Evolutionary conservation across 139 green algal genomes (phyloP), one percentile per base, ranked within the genome.

Genomic region (Tetraselmis chui): DNA sequence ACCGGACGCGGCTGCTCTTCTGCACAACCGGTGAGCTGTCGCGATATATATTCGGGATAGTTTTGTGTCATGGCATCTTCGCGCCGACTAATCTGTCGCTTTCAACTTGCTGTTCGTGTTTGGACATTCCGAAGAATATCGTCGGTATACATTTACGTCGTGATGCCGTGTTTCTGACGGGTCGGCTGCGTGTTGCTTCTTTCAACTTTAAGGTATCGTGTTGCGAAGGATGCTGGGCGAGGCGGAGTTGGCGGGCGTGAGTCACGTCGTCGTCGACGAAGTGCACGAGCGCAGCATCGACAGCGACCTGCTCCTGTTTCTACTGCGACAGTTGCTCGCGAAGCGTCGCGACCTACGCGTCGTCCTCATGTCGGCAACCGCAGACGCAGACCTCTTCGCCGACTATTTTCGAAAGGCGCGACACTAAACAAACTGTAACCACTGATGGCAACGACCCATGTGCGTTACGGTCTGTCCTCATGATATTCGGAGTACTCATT

Each of bases 351-450:
- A 24, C 29, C 84, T 92, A 58, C 80, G 83, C 18, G 78, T 97
- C 0, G 84, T 97, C 23, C 89, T 97, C 26, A 97, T 97, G 93
- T 97, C 91, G 11, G 97, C 97, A 25, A 99, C 97, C 2, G 93
- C 94, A 0, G 92, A 99, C 76, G 92, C 95, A 0, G 83, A 93
- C 18, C 84, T 95, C 28, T 98, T 99, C 89, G 90, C 89, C 0
- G 27, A 76, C 2, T 99, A 99, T 89, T 95, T 96, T 77, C 29
- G 32, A 5, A n/a, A 77, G 0, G 59, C 45, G n/a, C n/a, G n/a
- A n/a, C n/a, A n/a, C n/a, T n/a, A n/a, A n/a, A n/a, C n/a, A n/a
- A n/a, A n/a, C n/a, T n/a, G n/a, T n/a, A n/a, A n/a, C n/a, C n/a
- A n/a, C n/a, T n/a, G n/a, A n/a, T n/a, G n/a, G n/a, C n/a, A n/a